phyloP scores from a whole-genome alignment of 1,284 basidiomycete genomes.

The Laetiporus sulphureus region DNA sequence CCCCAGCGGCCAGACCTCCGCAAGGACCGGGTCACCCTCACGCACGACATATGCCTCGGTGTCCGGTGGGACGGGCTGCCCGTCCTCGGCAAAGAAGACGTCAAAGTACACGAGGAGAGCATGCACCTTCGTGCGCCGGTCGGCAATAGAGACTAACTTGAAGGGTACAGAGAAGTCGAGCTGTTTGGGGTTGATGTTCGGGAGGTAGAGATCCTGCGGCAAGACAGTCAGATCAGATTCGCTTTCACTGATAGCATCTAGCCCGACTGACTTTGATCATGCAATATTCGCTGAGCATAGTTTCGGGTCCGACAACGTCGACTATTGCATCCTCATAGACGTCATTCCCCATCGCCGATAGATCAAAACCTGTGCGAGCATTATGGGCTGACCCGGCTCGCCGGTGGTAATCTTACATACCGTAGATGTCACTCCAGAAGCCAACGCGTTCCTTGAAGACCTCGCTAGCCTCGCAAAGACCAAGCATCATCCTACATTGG shows the following conservation, averaged over 20 bases:
- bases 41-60: slow-evolving; percentile 47
- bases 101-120: slow-evolving; percentile 93
- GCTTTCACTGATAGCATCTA: too few species aligned
- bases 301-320: slow-evolving; percentile 69
- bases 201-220: slow-evolving; percentile 66
- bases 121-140: slow-evolving; percentile 60
- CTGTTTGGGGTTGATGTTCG: slow-evolving; percentile 56
- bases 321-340: slow-evolving; percentile 77
- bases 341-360: slow-evolving; percentile 70
- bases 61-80: slow-evolving; percentile 44
- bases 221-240: too few species aligned
- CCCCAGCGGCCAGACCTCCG: slow-evolving; percentile 72
- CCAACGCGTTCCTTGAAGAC: slow-evolving; percentile 75
- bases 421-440: slow-evolving; percentile 93
- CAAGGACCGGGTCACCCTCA: slow-evolving; percentile 55
- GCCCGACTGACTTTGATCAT: slow-evolving; percentile 63
- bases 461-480: slow-evolving; percentile 70
- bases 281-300: slow-evolving; percentile 62
- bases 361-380: slow-evolving; percentile 63
- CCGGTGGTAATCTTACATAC: slow-evolving; percentile 29
- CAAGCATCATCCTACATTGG: slow-evolving; percentile 83
- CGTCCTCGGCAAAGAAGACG: slow-evolving; percentile 76
- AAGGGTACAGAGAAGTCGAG: slow-evolving; percentile 80
- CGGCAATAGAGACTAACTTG: slow-evolving; percentile 53
- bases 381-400: slow-evolving; percentile 1